Evolutionary conservation across 768 basidiomycete species (phyloP).

Genomic region (Tulasnella calospora): DNA sequence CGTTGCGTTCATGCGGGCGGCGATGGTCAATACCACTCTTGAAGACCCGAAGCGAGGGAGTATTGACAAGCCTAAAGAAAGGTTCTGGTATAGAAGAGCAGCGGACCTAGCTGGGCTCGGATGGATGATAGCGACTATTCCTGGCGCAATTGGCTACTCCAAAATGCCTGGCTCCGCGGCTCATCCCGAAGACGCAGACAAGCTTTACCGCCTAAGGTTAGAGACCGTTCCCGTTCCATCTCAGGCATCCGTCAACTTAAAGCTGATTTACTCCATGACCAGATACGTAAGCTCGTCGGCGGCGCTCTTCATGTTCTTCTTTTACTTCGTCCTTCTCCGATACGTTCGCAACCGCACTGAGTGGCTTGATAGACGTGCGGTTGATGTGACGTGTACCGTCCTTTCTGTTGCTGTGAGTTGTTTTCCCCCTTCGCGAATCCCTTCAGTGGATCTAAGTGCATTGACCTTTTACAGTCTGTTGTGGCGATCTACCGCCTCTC

Average conservation of each 20-base stretch:
- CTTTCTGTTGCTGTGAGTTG: not conserved
- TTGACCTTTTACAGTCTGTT: not conserved
- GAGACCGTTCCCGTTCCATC: not conserved
- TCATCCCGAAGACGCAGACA: not conserved
- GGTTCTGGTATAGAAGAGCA: slow-evolving; percentile 5
- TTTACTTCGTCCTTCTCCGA: not conserved
- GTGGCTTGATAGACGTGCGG: slow-evolving; percentile 2
- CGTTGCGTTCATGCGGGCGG: not conserved
- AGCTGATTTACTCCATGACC: not conserved
- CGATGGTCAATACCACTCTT: slow-evolving; percentile 10
- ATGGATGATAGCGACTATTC: not conserved
- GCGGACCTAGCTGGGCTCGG: not conserved
- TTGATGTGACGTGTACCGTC: not conserved
- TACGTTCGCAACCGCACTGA: not conserved
- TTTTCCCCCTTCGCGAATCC: not conserved
- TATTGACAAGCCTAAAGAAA: not conserved
- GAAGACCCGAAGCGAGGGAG: slow-evolving; percentile 14
- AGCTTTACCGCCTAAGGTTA: not conserved
- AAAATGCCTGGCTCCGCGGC: not conserved
- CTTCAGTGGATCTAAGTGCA: not conserved
- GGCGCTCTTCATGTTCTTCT: not conserved
- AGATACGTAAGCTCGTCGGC: slow-evolving; percentile 10
- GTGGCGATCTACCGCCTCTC: slow-evolving; percentile 15
- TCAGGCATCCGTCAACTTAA: not conserved
- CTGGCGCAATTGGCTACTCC: not conserved